Evolutionary conservation across 1,139 yeast genomes (phyloP).

Genomic region (Yamadazyma dendronema): DNA sequence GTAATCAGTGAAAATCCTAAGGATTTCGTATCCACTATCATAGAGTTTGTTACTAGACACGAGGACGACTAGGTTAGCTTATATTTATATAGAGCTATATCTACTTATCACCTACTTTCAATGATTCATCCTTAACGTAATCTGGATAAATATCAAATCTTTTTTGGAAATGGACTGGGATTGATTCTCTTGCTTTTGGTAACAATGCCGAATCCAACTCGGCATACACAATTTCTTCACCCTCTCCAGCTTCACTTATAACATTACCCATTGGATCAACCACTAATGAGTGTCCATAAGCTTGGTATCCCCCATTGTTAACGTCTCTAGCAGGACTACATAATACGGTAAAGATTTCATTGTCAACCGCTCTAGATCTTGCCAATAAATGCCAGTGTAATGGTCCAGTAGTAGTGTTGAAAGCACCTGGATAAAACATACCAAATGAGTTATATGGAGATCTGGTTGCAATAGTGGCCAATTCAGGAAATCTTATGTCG

Average conservation of each 20-base stretch:
- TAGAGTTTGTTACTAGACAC: conserved; percentile 56
- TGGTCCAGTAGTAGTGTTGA: conserved; percentile 94
- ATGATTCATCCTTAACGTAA: conserved; percentile 46
- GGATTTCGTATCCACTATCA: conserved; percentile 59
- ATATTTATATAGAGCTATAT: background rate
- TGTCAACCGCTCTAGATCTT: conserved; percentile 84
- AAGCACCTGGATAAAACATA: conserved; percentile 93
- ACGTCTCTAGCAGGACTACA: conserved; percentile 90
- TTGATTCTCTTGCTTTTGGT: conserved; percentile 60
- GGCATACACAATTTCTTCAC: conserved; percentile 78
- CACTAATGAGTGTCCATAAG: conserved; percentile 88
- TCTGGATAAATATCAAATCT: conserved; percentile 83
- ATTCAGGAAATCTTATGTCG: conserved; percentile 89
- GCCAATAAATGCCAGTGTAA: conserved; percentile 90
- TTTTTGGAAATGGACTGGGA: conserved; percentile 75
- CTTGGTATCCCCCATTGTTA: conserved; percentile 68
- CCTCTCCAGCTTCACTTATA: conserved; percentile 80
- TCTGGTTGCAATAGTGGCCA: conserved; percentile 79
- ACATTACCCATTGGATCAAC: conserved; percentile 84
- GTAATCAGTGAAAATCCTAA: conserved; percentile 75
- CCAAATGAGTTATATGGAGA: conserved; percentile 70
- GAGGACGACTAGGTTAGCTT: conserved; percentile 45
- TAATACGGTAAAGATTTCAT: conserved; percentile 73
- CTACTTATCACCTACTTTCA: conserved; percentile 38
- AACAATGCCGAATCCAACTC: conserved; percentile 68